Conservation (phyloP, 495 filamentous ascomycete genomes). For the Xylaria castorea region DNA sequence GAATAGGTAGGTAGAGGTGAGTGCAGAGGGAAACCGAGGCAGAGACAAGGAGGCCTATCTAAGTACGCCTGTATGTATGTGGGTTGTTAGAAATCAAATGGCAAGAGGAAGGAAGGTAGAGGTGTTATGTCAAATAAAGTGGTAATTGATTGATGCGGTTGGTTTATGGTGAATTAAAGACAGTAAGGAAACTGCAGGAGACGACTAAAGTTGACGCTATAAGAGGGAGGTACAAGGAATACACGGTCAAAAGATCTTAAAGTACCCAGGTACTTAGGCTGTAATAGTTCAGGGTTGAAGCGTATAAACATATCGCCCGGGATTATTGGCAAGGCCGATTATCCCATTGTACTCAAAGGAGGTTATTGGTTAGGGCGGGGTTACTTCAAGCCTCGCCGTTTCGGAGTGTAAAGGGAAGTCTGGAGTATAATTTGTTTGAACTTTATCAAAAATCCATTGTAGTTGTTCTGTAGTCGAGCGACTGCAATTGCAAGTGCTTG, state of each 20-base stretch:
- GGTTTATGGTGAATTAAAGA: not conserved
- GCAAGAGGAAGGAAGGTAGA: not conserved
- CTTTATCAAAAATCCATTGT: too few species aligned
- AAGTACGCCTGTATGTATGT: not conserved
- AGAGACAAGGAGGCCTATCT: not conserved
- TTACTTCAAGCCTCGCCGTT: not conserved
- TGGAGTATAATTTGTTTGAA: not conserved
- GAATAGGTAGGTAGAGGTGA: not conserved
- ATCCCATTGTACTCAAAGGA: not conserved
- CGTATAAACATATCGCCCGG: not conserved
- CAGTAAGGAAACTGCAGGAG: not conserved
- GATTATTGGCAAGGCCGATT: not conserved
- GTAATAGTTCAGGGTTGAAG: not conserved
- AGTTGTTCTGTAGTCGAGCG: not conserved
- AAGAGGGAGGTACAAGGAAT: not conserved
- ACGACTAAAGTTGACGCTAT: not conserved
- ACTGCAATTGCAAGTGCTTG: not conserved
- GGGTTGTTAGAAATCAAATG: not conserved
- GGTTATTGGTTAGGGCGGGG: not conserved
- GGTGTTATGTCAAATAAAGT: not conserved
- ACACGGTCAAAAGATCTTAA: not conserved
- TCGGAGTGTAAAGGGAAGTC: not conserved
- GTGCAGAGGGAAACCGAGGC: not conserved
- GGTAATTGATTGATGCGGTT: not conserved
- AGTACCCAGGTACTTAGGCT: not conserved